Conservation (phyloP, 192 early-diverging fungal genomes). For the Cladochytrium replicatum region DNA sequence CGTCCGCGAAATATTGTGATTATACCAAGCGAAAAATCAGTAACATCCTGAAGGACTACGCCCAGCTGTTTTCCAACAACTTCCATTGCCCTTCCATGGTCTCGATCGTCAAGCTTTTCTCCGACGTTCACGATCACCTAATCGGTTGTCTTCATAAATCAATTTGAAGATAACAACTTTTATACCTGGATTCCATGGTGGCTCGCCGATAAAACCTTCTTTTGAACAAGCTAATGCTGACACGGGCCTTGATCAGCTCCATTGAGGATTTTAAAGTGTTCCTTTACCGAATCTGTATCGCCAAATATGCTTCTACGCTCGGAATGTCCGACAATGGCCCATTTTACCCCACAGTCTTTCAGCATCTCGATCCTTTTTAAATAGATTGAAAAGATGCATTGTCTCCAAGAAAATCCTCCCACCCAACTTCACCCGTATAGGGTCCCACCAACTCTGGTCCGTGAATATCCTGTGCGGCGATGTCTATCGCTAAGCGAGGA, state of each 20-base stretch:
- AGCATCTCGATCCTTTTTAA: slow-evolving; percentile 76
- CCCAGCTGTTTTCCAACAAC: slow-evolving; percentile 86
- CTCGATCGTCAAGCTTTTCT: slow-evolving; percentile 92
- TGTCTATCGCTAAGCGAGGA: too few relatives aligned
- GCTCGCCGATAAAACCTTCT: slow-evolving; percentile 84
- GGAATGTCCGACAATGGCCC: slow-evolving; percentile 98
- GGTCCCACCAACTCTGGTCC: too few relatives aligned
- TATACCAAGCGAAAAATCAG: too few relatives aligned
- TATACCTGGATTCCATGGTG: slow-evolving; percentile 73
- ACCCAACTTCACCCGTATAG: too few relatives aligned
- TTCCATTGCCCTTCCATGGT: slow-evolving; percentile 71
- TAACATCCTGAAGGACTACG: too few relatives aligned
- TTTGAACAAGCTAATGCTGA: slow-evolving; percentile 53
- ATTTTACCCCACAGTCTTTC: slow-evolving; percentile 88
- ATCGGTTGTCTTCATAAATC: too few relatives aligned
- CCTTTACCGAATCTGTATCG: slow-evolving; percentile 79
- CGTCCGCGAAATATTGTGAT: too few relatives aligned
- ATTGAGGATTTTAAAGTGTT: too few relatives aligned
- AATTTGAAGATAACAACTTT: too few relatives aligned
- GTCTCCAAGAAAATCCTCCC: too few relatives aligned
- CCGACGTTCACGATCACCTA: slow-evolving; percentile 94
- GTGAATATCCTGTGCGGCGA: too few relatives aligned
- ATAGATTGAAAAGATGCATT: too few relatives aligned
- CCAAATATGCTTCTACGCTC: slow-evolving; percentile 90
- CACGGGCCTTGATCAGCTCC: neutral